Evolutionary conservation across 345 rosid species (phyloP).

Genomic region (Citrus australasica): DNA sequence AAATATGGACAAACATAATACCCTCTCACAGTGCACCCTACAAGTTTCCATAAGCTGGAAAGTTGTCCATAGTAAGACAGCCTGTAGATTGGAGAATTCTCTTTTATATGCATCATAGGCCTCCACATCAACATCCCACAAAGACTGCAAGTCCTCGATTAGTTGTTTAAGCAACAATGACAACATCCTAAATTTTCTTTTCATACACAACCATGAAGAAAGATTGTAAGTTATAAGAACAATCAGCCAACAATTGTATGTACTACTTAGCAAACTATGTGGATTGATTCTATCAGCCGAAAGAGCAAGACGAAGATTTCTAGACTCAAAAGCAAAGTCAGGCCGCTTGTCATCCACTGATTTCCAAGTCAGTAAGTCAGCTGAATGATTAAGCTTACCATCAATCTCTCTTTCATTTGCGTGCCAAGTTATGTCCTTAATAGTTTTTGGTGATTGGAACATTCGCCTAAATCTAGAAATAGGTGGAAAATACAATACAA

Average conservation of each 20-base stretch:
- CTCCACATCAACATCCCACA: not conserved
- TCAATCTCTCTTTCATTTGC: not conserved
- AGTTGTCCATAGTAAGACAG: not conserved
- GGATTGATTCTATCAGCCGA: too few species aligned
- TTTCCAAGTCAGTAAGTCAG: not conserved
- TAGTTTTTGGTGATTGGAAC: not conserved
- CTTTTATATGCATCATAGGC: not conserved
- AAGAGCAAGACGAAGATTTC: not conserved
- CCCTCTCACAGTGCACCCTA: rapidly evolving
- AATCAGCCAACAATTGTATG: not conserved
- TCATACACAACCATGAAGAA: too few species aligned
- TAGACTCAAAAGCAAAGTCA: not conserved
- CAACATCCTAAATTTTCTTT: too few species aligned
- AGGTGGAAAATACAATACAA: not conserved
- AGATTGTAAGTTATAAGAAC: not conserved
- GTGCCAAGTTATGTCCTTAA: not conserved
- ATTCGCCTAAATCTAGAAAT: not conserved
- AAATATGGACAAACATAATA: not conserved
- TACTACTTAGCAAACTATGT: too few species aligned
- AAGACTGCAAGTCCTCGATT: too few species aligned
- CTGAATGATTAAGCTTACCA: not conserved
- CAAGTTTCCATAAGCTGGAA: not conserved
- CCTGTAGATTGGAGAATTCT: too few species aligned
- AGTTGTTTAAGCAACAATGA: too few species aligned
- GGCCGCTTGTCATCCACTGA: not conserved